Evolutionary conservation across 805 yeast species (phyloP), one percentile per base, ranked within the genome.

Genomic region (Komagataella pseudopastoris): DNA sequence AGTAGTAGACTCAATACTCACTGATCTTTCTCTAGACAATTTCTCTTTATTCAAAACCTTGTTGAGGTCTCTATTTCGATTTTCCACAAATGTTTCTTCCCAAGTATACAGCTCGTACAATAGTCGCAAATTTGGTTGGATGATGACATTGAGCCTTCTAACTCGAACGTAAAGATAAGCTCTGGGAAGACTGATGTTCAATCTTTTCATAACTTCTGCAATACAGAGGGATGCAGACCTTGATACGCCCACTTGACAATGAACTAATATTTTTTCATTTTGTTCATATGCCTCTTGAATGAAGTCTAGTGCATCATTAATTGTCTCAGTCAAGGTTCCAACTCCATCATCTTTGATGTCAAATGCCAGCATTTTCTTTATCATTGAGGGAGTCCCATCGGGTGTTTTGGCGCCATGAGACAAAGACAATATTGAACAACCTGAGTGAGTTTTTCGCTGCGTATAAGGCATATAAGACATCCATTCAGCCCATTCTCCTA

Each of bases 241-340:
- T 0, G 96, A 87, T 3, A 91, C 98, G 0, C 98, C 98, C 49
- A 88, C 97, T 61, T 95, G 85, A 60, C 98, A 91, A 64, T 91
- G 98, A 8, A 91, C 90, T 54, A 91, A 70, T 2, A 83, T 79
- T 48, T 76, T 77, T 20, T 78, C 78, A 44, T 66, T 67, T 1
- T 57, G 56, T 18, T 63, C 56, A 55, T 70, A 68, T 17, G 78
- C 77, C 23, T 71, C 74, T 51, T 86, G 84, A 50, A 89, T 77
- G 60, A 80, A 87, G 1, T 75, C 69, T 45, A 91, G 68, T 20
- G 90, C 81, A 45, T 74, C 73, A 12, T 81, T 79, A 47, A 90
- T 69, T 3, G 84, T 76, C 44, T 68, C 67, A 0, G 84, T 72
- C 49, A 90, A 68, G 52, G 86, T 81, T 55, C 90, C 96, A 48